Conservation (phyloP, 305 asterid species). For the Solanum chacoense region DNA sequence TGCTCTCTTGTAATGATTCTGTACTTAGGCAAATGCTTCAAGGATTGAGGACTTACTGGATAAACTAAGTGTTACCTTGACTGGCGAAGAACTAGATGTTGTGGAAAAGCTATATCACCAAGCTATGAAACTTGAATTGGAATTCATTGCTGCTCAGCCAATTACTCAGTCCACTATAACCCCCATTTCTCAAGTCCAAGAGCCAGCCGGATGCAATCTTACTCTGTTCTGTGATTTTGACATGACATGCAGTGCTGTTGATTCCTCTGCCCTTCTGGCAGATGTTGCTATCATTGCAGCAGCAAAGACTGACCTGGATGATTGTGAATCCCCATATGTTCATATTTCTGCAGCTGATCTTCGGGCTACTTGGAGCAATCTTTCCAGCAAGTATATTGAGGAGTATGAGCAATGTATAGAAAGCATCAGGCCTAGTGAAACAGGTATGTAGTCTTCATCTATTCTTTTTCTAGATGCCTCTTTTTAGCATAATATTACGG, state of each 20-base stretch:
- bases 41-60: slow-evolving; percentile 57
- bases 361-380: slow-evolving; percentile 34
- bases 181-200: slow-evolving; percentile 34
- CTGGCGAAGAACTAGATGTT: slow-evolving; percentile 58
- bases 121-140: slow-evolving; percentile 53
- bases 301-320: slow-evolving; percentile 13
- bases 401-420: slow-evolving; percentile 54
- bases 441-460: background rate
- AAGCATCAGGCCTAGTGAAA: slow-evolving; percentile 29
- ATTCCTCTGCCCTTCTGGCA: slow-evolving; percentile 59
- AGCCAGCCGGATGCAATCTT: slow-evolving; percentile 26
- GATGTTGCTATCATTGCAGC: slow-evolving; percentile 52
- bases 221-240: slow-evolving; percentile 47
- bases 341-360: slow-evolving; percentile 15
- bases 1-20: slow-evolving; percentile 14
- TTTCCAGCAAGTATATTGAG: slow-evolving; percentile 42
- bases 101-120: slow-evolving; percentile 56
- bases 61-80: slow-evolving; percentile 48
- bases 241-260: slow-evolving; percentile 51
- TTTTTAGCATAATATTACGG: background rate
- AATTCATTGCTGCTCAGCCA: slow-evolving; percentile 47
- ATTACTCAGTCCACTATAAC: slow-evolving; percentile 31
- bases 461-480: background rate
- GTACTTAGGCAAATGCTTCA: slow-evolving; percentile 46
- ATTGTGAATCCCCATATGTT: slow-evolving; percentile 11